Evolutionary conservation across 2,329 filamentous ascomycete genomes (phyloP), one percentile per base, ranked within the genome.

Genomic region (Claviceps maximensis): DNA sequence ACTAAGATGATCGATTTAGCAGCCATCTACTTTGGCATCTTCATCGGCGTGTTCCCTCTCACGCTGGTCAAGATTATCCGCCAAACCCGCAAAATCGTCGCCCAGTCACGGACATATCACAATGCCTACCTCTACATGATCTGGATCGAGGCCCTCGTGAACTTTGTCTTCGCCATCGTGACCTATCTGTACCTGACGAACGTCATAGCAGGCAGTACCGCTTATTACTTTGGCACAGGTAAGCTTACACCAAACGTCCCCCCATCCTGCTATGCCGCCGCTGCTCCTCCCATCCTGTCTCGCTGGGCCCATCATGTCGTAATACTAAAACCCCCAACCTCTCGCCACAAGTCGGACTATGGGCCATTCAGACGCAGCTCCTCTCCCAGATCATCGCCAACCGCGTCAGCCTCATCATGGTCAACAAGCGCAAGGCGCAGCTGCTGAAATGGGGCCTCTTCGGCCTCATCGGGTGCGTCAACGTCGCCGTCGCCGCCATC

Each of bases 381-480:
- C 59, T 73, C 4, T 67, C 71, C 51, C 71, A 74, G 53, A 73
- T 73, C 48, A 72, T 73, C 52, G 68, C 70, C 53, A 73, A 74
- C 53, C 69, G 71, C 45, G 67, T 73, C 15, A 61, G 65, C 0
- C 60, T 74, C 6, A 71, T 74, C 40, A 69, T 70, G 50, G 65
- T 66, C 42, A 64, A 70, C 52, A 64, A 64, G 25, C 63, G 54
- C 0, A 67, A 65, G 10, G 61, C 67, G 10, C 55, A 47, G 1
- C 59, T 58, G 21, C 54, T 73, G 25, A 72, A 71, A 57, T 67
- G 65, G 62, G 62, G 63, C 2, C 66, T 70, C 4, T 57, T 67
- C 2, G 38, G 56, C 4, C 5, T 65, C 36, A 70, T 73, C 52
- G 64, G 60, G 0, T 46, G 57, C 15, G 62, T 73, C 54, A 73